These are phyloP conservation scores for Colletotrichum tropicale DNA, from an alignment of 2,329 filamentous ascomycete genomes.

Conservation along the genomic window DNA sequence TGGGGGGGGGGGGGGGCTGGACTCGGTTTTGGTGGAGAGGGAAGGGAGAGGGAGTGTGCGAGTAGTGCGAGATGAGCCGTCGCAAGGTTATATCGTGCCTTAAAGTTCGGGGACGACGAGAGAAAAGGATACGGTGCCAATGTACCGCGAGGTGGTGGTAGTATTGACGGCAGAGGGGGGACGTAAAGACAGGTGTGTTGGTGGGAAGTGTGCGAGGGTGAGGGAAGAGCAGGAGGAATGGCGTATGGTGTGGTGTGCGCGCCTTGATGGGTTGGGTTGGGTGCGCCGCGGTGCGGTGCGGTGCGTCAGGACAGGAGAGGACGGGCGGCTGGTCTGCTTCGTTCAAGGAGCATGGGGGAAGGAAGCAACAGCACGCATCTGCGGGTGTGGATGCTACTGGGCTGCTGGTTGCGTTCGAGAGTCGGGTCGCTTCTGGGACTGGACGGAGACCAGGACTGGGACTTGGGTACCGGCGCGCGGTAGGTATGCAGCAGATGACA, in stretches of 20 bases:
- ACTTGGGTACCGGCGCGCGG: slow-evolving; percentile 10
- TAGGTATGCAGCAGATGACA: slow-evolving; percentile 18
- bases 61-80: slow-evolving; percentile 15
- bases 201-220: slow-evolving; percentile 18
- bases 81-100: slow-evolving; percentile 23
- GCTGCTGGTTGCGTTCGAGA: slow-evolving; percentile 14
- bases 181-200: slow-evolving; percentile 17
- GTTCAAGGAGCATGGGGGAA: slow-evolving; percentile 1
- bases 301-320: slow-evolving; percentile 16
- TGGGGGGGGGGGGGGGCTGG: slow-evolving; percentile 3
- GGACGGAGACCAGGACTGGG: neutral
- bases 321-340: slow-evolving; percentile 7
- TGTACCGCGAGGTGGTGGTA: slow-evolving; percentile 9
- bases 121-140: neutral
- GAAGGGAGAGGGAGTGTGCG: neutral
- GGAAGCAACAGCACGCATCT: neutral
- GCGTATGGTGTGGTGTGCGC: slow-evolving; percentile 7
- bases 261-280: slow-evolving; percentile 18
- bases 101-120: slow-evolving; percentile 13
- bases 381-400: slow-evolving; percentile 7
- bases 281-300: slow-evolving; percentile 12
- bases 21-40: neutral
- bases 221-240: slow-evolving; percentile 11
- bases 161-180: slow-evolving; percentile 1
- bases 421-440: slow-evolving; percentile 14